Evolutionary conservation across 2,329 filamentous ascomycete genomes (phyloP).

Genomic region (Alternaria triticina): DNA sequence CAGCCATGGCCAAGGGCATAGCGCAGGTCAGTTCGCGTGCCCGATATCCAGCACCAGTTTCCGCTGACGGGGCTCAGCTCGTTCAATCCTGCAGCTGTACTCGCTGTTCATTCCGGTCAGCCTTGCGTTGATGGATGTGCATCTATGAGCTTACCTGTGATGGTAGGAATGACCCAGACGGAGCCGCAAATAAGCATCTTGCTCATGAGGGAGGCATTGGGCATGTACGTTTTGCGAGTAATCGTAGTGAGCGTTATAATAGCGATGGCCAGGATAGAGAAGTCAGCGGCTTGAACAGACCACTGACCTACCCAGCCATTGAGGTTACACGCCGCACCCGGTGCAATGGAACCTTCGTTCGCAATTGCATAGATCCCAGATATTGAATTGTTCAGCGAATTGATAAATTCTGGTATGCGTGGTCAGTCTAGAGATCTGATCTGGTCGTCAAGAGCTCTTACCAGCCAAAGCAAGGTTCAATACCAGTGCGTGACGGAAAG

Average conservation of each 20-base stretch:
- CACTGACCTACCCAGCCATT: slow-evolving; percentile 57
- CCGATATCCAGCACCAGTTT: slow-evolving; percentile 14
- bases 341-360: slow-evolving; percentile 28
- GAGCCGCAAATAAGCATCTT: slow-evolving; percentile 47
- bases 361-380: slow-evolving; percentile 49
- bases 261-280: slow-evolving; percentile 55
- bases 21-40: slow-evolving; percentile 1
- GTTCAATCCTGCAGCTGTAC: slow-evolving; percentile 1
- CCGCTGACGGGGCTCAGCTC: slow-evolving; percentile 5
- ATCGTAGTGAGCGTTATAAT: slow-evolving; percentile 53
- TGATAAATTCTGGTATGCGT: slow-evolving; percentile 28
- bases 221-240: slow-evolving; percentile 43
- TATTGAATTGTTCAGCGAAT: slow-evolving; percentile 52
- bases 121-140: not conserved
- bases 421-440: not conserved
- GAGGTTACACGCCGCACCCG: slow-evolving; percentile 46
- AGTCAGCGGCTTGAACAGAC: slow-evolving; percentile 45
- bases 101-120: slow-evolving; percentile 3
- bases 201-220: slow-evolving; percentile 33
- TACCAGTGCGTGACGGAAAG: slow-evolving; percentile 32
- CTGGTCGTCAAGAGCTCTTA: not conserved
- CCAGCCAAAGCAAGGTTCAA: slow-evolving; percentile 32
- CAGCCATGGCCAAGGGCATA: slow-evolving; percentile 5
- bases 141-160: slow-evolving; percentile 1
- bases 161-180: slow-evolving; percentile 50